Percentiles rank a stretch among this genome's conserved stretches.
phyloP scores from a whole-genome alignment of 257 asterid genomes.

The Schizonepeta tenuifolia region DNA sequence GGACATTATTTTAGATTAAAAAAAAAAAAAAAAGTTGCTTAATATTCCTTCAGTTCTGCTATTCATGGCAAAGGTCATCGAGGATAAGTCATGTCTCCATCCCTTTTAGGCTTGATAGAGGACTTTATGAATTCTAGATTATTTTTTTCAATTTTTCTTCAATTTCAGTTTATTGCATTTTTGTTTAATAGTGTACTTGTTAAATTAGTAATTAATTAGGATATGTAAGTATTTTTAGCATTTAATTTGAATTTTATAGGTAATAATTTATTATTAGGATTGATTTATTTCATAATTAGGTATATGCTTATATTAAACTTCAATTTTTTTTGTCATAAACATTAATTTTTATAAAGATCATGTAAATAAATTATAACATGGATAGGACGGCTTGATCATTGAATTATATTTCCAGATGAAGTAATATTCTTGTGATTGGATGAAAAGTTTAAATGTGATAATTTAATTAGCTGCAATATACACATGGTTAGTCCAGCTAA shows the following conservation, averaged over 20 bases:
- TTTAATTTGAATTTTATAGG: too few species aligned
- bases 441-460: not conserved
- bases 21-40: not conserved
- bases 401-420: not conserved
- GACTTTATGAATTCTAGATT: not conserved
- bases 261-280: too few species aligned
- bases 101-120: not conserved
- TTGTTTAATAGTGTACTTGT: too few species aligned
- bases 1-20: not conserved
- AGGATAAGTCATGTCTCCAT: not conserved
- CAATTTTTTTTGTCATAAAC: too few species aligned
- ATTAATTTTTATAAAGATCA: not conserved
- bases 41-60: not conserved
- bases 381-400: not conserved
- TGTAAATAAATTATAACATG: not conserved
- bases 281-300: too few species aligned
- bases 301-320: too few species aligned
- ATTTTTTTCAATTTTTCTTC: too few species aligned
- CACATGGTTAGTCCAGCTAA: constrained; percentile 33
- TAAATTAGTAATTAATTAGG: too few species aligned
- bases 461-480: constrained; percentile 14
- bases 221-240: too few species aligned
- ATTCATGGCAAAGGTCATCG: not conserved
- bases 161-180: too few species aligned
- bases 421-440: not conserved